Evolutionary conservation across 306 rosid species (phyloP), one percentile per base, ranked within the genome.

Genomic region (Dryas drummondii): DNA sequence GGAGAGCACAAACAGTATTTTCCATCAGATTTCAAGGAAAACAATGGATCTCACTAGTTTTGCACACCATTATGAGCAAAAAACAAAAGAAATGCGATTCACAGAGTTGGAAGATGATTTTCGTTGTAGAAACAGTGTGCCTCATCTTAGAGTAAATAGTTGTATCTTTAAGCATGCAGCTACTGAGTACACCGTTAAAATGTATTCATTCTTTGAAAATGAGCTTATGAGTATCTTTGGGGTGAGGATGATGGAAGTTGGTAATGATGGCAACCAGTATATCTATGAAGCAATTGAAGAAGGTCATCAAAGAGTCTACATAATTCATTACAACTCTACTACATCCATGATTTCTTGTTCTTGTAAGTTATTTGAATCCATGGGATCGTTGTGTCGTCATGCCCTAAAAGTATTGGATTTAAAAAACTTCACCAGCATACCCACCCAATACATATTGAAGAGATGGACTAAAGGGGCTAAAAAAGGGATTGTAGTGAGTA

Each of bases 381-480:
- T 64, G 41, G 78, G 78, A 2, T 51, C 71, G 50, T 72, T 78
- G 64, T 78, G 82, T 55, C 57, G 82, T 40, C 82, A 78, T 78
- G 68, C 78, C 7, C 22, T 78, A 8, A 78, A 66, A 59, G 82
- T 78, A 4, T 63, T 78, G 58, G 74, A 71, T 52, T 42, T 53
- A 14, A 71, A 78, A n/a, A 78, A 78, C 15, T 46, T 72, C 26
- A 71, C 51, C 42, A 46, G 44, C 41, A 72, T 78, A 68, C 78
- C 82, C 1, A 7, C 42, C 7, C 66, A 78, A 17, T 71, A 78
- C 51, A 47, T 78, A 7, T 15, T 55, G 52, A 72, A 71, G 58
- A 72, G 78, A 59, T 72, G 82, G 82, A 72, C 78, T 5, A 78
- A 65, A 66, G 60, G 22, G 41, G 82, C 82, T 3, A 78, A 71